Conservation (phyloP, 805 yeast genomes). For the Yamadazyma laniorum region DNA sequence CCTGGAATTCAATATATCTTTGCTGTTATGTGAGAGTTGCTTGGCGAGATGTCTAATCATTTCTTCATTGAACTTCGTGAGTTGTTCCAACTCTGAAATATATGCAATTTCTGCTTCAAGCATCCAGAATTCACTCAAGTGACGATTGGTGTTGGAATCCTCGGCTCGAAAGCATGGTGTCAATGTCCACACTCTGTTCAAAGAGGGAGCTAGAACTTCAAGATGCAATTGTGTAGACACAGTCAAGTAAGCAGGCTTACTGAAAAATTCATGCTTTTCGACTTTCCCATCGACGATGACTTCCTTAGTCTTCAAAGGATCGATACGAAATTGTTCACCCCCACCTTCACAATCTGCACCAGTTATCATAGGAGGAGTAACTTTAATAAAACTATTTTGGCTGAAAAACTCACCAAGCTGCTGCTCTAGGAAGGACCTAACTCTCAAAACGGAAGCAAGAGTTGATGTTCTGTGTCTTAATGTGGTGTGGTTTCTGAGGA, state of each 20-base stretch:
- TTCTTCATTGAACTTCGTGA: slow-evolving; percentile 64
- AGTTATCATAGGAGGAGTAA: slow-evolving; percentile 83
- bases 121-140: slow-evolving; percentile 97
- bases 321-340: slow-evolving; percentile 78
- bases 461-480: slow-evolving; percentile 71
- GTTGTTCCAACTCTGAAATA: slow-evolving; percentile 51
- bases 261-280: slow-evolving; percentile 49
- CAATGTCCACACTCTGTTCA: slow-evolving; percentile 81
- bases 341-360: slow-evolving; percentile 97
- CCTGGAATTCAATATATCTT: slow-evolving; percentile 35
- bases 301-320: slow-evolving; percentile 20
- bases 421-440: slow-evolving; percentile 66
- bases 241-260: slow-evolving; percentile 66
- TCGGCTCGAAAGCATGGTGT: slow-evolving; percentile 96
- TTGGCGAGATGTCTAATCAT: slow-evolving; percentile 57
- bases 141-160: slow-evolving; percentile 84
- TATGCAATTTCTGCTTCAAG: slow-evolving; percentile 86
- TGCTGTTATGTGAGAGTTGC: slow-evolving; percentile 6
- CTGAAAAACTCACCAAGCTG: slow-evolving; percentile 55
- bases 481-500: slow-evolving; percentile 69
- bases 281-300: slow-evolving; percentile 17
- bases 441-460: slow-evolving; percentile 64
- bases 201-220: slow-evolving; percentile 72
- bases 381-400: slow-evolving; percentile 58
- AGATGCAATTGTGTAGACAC: slow-evolving; percentile 92